Evolutionary conservation across 768 basidiomycete species (phyloP).

Genomic region (Lactarius pseudohatsudake): DNA sequence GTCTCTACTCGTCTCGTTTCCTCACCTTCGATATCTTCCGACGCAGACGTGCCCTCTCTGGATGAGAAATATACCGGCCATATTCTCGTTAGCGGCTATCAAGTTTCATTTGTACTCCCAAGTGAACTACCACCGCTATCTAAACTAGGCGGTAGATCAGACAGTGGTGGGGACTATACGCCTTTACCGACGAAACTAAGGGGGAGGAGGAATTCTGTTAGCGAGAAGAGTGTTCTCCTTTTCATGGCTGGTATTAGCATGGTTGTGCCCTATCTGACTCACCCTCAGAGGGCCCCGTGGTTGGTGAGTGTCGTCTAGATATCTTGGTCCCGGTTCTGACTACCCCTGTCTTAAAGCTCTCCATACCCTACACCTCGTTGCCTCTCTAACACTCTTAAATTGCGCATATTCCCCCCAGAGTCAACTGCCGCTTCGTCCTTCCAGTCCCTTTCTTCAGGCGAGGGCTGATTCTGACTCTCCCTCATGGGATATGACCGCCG

Average conservation of each 20-base stretch:
- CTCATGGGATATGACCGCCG: slow-evolving; percentile 74
- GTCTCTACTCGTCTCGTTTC: slow-evolving; percentile 40
- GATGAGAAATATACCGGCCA: slow-evolving; percentile 72
- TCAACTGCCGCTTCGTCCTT: slow-evolving; percentile 52
- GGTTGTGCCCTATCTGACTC: slow-evolving; percentile 65
- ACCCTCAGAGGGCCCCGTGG: slow-evolving; percentile 73
- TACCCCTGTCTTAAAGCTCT: slow-evolving; percentile 48
- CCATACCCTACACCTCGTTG: slow-evolving; percentile 78
- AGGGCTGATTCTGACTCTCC: slow-evolving; percentile 55
- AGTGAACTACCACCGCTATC: slow-evolving; percentile 50
- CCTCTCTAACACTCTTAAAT: slow-evolving; percentile 69
- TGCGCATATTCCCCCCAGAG: slow-evolving; percentile 70
- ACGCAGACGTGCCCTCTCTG: slow-evolving; percentile 42
- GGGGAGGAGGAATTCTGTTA: slow-evolving; percentile 51
- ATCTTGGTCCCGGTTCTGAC: background rate
- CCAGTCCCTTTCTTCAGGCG: slow-evolving; percentile 74
- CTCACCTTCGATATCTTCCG: slow-evolving; percentile 36
- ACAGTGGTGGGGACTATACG: slow-evolving; percentile 21
- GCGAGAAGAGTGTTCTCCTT: slow-evolving; percentile 60
- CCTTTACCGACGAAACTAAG: slow-evolving; percentile 25
- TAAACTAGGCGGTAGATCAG: slow-evolving; percentile 27
- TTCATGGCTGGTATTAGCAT: slow-evolving; percentile 84
- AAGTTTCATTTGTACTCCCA: slow-evolving; percentile 74
- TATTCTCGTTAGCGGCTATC: slow-evolving; percentile 74
- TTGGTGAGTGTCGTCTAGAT: slow-evolving; percentile 45